These are phyloP conservation scores for Microdochium bolleyi DNA, from an alignment of 2,329 filamentous ascomycete species.

Conservation along the genomic window DNA sequence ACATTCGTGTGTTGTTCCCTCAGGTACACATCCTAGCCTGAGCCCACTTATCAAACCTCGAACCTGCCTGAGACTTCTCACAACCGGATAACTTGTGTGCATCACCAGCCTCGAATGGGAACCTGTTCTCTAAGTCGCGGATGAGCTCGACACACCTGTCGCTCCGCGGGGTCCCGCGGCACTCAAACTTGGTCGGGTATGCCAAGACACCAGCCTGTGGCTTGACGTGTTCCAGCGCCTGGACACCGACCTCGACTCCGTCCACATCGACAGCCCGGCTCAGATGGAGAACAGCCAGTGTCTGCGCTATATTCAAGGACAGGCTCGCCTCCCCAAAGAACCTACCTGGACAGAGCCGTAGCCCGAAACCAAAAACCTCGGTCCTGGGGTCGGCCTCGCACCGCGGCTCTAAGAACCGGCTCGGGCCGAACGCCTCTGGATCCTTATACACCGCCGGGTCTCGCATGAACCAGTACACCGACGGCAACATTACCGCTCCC, in stretches of 20 bases:
- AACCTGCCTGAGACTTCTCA: no score
- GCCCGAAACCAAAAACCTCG: constrained; percentile 46
- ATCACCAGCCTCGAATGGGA: background rate
- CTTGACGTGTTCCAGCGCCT: background rate
- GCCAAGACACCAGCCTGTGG: background rate
- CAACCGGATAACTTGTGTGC: background rate
- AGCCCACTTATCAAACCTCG: no score
- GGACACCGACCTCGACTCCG: background rate
- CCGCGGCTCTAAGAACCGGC: no score
- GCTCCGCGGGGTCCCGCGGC: background rate
- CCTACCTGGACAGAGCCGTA: constrained; percentile 41
- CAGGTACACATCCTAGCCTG: no score
- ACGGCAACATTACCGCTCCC: constrained; percentile 39
- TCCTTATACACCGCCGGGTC: constrained; percentile 37
- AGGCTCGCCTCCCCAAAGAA: background rate
- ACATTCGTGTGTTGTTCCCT: no score
- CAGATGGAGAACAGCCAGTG: background rate
- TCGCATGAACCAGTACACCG: constrained; percentile 41
- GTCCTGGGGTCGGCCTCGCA: constrained; percentile 39
- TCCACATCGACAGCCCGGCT: background rate
- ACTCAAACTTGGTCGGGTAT: background rate
- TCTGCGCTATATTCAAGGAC: background rate
- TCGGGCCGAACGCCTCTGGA: constrained; percentile 31
- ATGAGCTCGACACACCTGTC: background rate
- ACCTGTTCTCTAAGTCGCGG: background rate